A percentile compares a stretch with the other conserved stretches of the same genome.
phyloP scores from a whole-genome alignment of 163 green algal genomes.

The Coccomyxa subellipsoidea region DNA sequence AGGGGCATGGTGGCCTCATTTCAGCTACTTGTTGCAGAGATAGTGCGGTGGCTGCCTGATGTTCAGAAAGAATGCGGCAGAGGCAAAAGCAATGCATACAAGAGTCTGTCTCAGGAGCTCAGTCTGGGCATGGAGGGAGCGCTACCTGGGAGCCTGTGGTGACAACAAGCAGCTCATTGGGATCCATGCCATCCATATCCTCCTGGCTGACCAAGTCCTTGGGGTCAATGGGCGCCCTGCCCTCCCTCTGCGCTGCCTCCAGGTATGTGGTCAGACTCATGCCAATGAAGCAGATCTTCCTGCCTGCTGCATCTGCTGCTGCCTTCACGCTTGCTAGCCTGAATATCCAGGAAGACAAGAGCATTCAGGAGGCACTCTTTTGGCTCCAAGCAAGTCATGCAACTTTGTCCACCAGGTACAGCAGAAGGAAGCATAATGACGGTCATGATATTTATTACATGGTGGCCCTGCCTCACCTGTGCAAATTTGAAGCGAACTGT shows the following conservation, averaged over 20 bases:
- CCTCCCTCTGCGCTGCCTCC: constrained; percentile 78
- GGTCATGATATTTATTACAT: too few relatives aligned
- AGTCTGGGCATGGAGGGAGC: not conserved
- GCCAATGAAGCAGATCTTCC: constrained; percentile 90
- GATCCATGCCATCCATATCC: constrained; percentile 74
- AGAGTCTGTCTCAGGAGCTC: too few relatives aligned
- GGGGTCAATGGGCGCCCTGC: constrained; percentile 81
- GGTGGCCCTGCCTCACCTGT: constrained; percentile 42
- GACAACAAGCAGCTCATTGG: constrained; percentile 83
- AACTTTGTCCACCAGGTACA: not conserved
- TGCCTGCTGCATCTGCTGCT: constrained; percentile 85
- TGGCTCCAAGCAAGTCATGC: not conserved
- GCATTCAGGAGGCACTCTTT: too few relatives aligned
- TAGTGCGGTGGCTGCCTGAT: too few relatives aligned
- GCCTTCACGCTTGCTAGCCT: constrained; percentile 75
- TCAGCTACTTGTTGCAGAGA: too few relatives aligned
- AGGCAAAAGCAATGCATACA: too few relatives aligned
- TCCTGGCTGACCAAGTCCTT: constrained; percentile 67
- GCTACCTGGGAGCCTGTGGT: constrained; percentile 76
- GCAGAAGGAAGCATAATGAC: not conserved
- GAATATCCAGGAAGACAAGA: too few relatives aligned
- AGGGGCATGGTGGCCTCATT: not conserved
- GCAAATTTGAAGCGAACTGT: constrained; percentile 95
- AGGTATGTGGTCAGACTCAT: constrained; percentile 89
- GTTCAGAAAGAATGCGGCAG: too few relatives aligned